Base-by-base conservation (phyloP, 2,329 filamentous ascomycete species). In the Ophiosphaerella herpotricha region DNA sequence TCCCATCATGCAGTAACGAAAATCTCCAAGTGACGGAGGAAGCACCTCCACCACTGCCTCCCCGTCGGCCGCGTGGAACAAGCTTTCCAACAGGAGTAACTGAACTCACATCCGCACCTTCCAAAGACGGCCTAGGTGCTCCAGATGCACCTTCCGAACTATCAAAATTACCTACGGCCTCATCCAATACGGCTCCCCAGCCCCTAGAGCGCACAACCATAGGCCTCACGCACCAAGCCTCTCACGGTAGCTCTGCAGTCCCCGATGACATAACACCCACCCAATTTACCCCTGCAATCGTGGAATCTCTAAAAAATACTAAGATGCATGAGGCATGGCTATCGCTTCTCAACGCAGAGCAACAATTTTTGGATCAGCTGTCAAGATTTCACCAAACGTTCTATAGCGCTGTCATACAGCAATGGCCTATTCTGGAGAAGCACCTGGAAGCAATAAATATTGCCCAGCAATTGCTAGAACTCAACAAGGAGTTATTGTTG, bases 381-480 rank as follows among this genome's bases (percentile, higher is more conserved):
- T 52, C 42, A 2, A 63, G 54, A 23, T 58, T 71, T 14, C 58
- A 56, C 11, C 60, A 54, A 7, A 56, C 58, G 48, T 70, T 71
- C 46, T 64, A 67, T 43, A 54, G 65, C 21, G 60, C 61, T 11
- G 39, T 70, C 12, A 39, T 61, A 26, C 52, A 44, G 11, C 51
- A 67, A 48, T 71, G 66, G 66, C 67, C 68, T 7, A 32, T 55
- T 12, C 48, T 68, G 3, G 60, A 62, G 35, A 57, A 60, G 12
- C 62, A 67, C 40, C 35, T 71, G 4, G 55, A 55, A 14, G 58
- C 60, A 0, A 58, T 69, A 6, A 12, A 58, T 12, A 34, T 64
- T 1, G 48, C 54, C 13, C 56, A 62, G 24, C 54, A 60, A 32
- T 50, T 71, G 11, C 52, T 55, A 23, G 38, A 37, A 6, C 32